Conservation (phyloP, 805 yeast genomes). For the Ogataea saltuana region DNA sequence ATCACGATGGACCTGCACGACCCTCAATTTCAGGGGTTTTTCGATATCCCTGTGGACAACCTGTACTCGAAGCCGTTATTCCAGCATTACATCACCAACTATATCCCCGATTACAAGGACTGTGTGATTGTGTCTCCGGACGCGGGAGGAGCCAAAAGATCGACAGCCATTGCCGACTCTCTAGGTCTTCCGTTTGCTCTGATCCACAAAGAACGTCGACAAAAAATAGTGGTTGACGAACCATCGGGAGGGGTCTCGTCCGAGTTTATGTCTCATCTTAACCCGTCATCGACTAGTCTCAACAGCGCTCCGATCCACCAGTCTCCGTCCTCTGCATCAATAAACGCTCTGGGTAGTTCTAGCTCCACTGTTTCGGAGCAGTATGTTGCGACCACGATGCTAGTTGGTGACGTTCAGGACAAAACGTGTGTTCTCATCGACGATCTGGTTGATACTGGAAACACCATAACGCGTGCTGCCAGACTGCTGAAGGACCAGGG, state of each 20-base stretch:
- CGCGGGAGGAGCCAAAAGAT: conserved; percentile 98
- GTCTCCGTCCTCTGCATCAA: conserved; percentile 21
- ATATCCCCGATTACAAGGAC: conserved; percentile 76
- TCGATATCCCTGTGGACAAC: conserved; percentile 95
- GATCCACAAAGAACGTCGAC: conserved; percentile 89
- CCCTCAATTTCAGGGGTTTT: conserved; percentile 97
- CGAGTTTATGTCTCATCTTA: conserved; percentile 17
- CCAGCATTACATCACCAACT: conserved; percentile 77
- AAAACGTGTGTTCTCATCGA: conserved; percentile 89
- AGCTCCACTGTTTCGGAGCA: conserved; percentile 21
- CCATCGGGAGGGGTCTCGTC: conserved; percentile 14
- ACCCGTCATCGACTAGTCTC: conserved; percentile 21
- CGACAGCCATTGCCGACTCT: conserved; percentile 90
- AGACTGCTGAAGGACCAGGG: conserved; percentile 90
- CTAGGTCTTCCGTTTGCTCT: conserved; percentile 88
- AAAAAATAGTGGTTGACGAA: conserved; percentile 37
- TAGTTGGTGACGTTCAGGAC: conserved; percentile 91
- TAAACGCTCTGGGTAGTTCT: conserved; percentile 9
- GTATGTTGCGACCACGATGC: conserved; percentile 78
- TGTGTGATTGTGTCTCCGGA: conserved; percentile 96
- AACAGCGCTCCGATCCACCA: conserved; percentile 18
- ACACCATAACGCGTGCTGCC: conserved; percentile 91
- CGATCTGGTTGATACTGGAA: conserved; percentile 91
- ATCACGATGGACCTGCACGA: conserved; percentile 98
- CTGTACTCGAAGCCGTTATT: conserved; percentile 84